A percentile compares a stretch with the other conserved stretches of the same genome.
phyloP scores from a whole-genome alignment of 192 early-diverging fungal species.

The Rhizophagus clarus region DNA sequence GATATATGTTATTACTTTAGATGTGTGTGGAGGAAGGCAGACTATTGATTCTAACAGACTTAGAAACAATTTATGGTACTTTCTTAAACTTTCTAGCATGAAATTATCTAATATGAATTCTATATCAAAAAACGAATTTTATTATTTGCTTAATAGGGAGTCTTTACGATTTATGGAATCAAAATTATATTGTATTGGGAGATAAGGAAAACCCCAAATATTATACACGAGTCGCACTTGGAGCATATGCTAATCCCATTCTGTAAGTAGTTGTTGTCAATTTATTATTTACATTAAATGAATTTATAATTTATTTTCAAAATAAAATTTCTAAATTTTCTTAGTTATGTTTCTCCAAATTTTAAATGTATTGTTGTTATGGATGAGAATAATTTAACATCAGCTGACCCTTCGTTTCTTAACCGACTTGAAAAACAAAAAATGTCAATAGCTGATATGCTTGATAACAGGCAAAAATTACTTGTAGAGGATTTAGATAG shows the following conservation, averaged over 20 bases:
- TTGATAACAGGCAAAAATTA: background rate
- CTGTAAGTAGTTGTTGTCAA: background rate
- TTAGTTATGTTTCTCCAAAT: background rate
- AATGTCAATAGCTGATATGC: conserved; percentile 7
- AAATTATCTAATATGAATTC: background rate
- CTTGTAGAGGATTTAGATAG: background rate
- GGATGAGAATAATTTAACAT: conserved; percentile 11
- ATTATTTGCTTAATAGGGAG: conserved; percentile 1
- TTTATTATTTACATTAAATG: background rate
- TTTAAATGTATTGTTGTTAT: conserved; percentile 31
- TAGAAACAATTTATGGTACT: conserved; percentile 21
- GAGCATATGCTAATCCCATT: conserved; percentile 31
- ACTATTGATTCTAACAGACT: conserved; percentile 20
- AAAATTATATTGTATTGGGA: conserved; percentile 23
- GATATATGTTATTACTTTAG: background rate
- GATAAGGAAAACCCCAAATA: conserved; percentile 6
- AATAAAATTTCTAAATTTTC: too few relatives aligned
- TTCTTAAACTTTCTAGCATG: background rate
- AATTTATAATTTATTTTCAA: background rate
- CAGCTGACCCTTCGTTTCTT: conserved; percentile 12
- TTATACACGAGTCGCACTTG: conserved; percentile 19
- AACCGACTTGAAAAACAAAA: conserved; percentile 27
- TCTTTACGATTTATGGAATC: conserved; percentile 32
- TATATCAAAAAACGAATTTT: background rate
- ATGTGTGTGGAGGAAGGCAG: conserved; percentile 31